Evolutionary conservation across 257 asterid genomes (phyloP).

Genomic region (Solanum corneliomulleri): DNA sequence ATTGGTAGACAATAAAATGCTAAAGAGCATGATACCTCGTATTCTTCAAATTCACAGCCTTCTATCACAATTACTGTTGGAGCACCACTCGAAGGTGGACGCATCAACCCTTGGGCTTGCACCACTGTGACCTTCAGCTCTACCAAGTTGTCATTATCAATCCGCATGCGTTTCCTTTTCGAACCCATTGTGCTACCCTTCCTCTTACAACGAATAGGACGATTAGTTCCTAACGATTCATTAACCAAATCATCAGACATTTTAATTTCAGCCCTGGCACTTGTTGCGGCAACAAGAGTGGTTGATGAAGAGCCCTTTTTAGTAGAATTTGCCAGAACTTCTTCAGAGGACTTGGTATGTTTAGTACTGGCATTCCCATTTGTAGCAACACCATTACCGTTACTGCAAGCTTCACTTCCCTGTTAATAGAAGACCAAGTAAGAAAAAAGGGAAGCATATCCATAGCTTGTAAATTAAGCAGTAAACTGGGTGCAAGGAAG

Average conservation of each 20-base stretch:
- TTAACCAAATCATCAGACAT: slow-evolving; percentile 21
- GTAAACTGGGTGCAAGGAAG: not conserved
- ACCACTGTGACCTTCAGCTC: slow-evolving; percentile 72
- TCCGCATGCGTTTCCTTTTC: slow-evolving; percentile 50
- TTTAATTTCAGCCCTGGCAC: slow-evolving; percentile 19
- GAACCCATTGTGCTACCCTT: slow-evolving; percentile 43
- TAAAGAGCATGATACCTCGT: slow-evolving; percentile 49
- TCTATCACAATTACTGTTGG: slow-evolving; percentile 53
- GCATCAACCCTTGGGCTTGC: slow-evolving; percentile 80
- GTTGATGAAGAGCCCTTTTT: slow-evolving; percentile 20
- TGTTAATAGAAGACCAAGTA: slow-evolving; percentile 6
- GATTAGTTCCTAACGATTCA: slow-evolving; percentile 34
- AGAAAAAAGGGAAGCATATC: not conserved
- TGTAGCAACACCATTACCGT: slow-evolving; percentile 17
- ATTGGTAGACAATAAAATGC: not conserved
- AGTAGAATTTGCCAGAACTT: slow-evolving; percentile 14
- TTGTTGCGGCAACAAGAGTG: slow-evolving; percentile 20
- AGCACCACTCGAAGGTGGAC: slow-evolving; percentile 45
- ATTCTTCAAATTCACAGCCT: slow-evolving; percentile 86
- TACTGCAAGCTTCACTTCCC: slow-evolving; percentile 47
- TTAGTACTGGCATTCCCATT: slow-evolving; percentile 30
- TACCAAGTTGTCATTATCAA: slow-evolving; percentile 42
- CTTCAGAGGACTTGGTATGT: slow-evolving; percentile 23
- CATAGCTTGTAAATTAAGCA: not conserved
- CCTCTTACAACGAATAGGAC: slow-evolving; percentile 37